A percentile compares a stretch with the other conserved stretches of the same genome.
Conservation (phyloP, 257 asterid species). For the Gynochthodes officinalis region DNA sequence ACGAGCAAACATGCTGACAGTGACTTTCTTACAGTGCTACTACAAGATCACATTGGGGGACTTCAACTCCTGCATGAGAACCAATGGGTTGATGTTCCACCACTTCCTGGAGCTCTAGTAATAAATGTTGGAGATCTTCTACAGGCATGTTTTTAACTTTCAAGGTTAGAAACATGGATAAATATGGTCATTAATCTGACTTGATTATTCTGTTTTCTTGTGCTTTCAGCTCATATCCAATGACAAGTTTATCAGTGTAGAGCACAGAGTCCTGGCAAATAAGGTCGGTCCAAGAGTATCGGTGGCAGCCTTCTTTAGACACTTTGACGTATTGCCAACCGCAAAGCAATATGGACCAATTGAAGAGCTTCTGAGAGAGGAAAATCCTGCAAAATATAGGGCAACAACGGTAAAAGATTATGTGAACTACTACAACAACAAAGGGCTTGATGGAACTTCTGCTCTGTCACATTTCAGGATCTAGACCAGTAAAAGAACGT, state of each 20-base stretch:
- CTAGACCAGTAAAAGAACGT: background rate
- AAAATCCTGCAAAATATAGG: slow-evolving; percentile 40
- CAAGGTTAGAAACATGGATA: background rate
- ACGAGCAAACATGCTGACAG: slow-evolving; percentile 24
- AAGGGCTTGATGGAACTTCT: slow-evolving; percentile 49
- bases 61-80: slow-evolving; percentile 14
- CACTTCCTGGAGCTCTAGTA: slow-evolving; percentile 18
- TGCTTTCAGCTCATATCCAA: slow-evolving; percentile 43
- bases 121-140: slow-evolving; percentile 21
- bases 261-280: slow-evolving; percentile 48
- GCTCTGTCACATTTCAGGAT: slow-evolving; percentile 42
- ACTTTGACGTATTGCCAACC: slow-evolving; percentile 34
- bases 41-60: slow-evolving; percentile 28
- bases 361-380: slow-evolving; percentile 34
- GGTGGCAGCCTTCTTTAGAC: slow-evolving; percentile 44
- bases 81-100: slow-evolving; percentile 20
- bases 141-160: slow-evolving; percentile 11
- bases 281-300: slow-evolving; percentile 41
- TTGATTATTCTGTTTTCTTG: background rate
- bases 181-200: background rate
- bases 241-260: slow-evolving; percentile 42
- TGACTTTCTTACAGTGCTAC: slow-evolving; percentile 28
- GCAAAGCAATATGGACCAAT: slow-evolving; percentile 49
- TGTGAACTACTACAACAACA: slow-evolving; percentile 27
- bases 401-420: slow-evolving; percentile 46